Evolutionary conservation across 2,329 filamentous ascomycete genomes (phyloP).

Genomic region (Coniochaeta hoffmannii): DNA sequence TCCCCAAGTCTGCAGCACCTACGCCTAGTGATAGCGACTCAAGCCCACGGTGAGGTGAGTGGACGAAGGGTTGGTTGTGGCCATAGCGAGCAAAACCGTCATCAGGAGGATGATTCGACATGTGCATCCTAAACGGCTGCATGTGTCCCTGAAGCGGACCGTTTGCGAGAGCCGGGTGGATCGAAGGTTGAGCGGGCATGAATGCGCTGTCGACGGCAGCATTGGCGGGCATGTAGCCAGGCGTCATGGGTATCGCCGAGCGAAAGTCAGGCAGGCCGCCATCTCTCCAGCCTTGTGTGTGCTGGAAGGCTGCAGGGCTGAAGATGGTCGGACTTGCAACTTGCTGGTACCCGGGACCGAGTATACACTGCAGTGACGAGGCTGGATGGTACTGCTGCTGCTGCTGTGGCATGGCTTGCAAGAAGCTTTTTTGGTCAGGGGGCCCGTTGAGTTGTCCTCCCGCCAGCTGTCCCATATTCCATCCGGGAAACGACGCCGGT

Average conservation of each 20-base stretch:
- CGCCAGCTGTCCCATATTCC: conserved; percentile 9
- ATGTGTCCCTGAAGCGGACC: conserved; percentile 16
- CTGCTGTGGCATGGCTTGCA: conserved; percentile 13
- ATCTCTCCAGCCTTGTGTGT: conserved; percentile 30
- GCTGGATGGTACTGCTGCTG: conserved; percentile 13
- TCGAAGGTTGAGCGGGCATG: conserved; percentile 20
- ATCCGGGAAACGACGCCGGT: conserved; percentile 8
- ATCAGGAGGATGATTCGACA: conserved; percentile 17
- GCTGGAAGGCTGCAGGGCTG: conserved; percentile 29
- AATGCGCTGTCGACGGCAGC: conserved; percentile 23
- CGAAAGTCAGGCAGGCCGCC: conserved; percentile 23
- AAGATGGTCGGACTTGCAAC: conserved; percentile 30
- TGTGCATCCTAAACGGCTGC: conserved; percentile 16
- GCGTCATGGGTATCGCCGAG: conserved; percentile 21
- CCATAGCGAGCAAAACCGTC: conserved; percentile 19
- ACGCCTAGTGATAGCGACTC: conserved; percentile 18
- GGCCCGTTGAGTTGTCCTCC: conserved; percentile 4
- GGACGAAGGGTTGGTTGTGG: conserved; percentile 14
- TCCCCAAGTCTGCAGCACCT: conserved; percentile 2
- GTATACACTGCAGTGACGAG: conserved; percentile 17
- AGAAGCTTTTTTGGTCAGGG: conserved; percentile 7
- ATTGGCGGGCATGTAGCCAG: conserved; percentile 26
- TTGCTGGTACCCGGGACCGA: conserved; percentile 25
- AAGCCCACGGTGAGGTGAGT: conserved; percentile 16
- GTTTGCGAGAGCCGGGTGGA: conserved; percentile 16